Percentiles rank a stretch among this genome's conserved stretches.
Evolutionary conservation across 2,329 filamentous ascomycete species (phyloP).

Genomic region (Colletotrichum kahawae): DNA sequence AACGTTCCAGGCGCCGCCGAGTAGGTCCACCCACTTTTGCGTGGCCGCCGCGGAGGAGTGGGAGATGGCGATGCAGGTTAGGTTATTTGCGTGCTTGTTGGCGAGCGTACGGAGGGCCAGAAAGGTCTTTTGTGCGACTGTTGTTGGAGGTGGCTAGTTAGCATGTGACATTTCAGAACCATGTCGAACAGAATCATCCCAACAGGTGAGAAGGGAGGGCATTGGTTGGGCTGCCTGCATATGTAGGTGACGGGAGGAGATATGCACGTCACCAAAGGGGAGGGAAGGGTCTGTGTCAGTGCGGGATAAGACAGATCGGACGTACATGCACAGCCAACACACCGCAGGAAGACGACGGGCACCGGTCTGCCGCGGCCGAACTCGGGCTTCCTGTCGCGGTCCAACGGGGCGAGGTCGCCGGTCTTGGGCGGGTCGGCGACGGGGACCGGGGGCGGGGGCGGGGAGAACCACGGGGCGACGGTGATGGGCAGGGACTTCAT

Average conservation of each 20-base stretch:
- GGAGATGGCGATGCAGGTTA: constrained; percentile 63
- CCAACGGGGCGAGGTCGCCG: constrained; percentile 53
- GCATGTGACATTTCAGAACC: not conserved
- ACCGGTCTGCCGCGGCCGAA: constrained; percentile 49
- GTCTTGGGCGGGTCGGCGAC: constrained; percentile 50
- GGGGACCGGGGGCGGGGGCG: constrained; percentile 54
- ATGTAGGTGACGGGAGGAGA: not conserved
- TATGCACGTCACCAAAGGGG: not conserved
- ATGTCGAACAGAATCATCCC: not conserved
- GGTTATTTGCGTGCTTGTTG: constrained; percentile 51
- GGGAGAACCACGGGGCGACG: constrained; percentile 58
- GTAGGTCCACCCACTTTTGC: constrained; percentile 59
- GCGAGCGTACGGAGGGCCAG: constrained; percentile 59
- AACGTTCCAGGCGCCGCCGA: constrained; percentile 63
- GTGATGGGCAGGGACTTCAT: constrained; percentile 55
- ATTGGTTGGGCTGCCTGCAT: not conserved
- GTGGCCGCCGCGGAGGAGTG: constrained; percentile 63
- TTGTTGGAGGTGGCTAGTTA: not conserved
- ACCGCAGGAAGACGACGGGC: constrained; percentile 58
- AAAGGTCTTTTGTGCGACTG: constrained; percentile 63
- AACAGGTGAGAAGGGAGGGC: not conserved
- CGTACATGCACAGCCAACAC: constrained; percentile 62
- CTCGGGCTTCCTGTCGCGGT: constrained; percentile 48
- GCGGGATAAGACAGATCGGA: constrained; percentile 16
- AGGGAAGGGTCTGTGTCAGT: not conserved